Evolutionary conservation across 352 stramenopile species (phyloP).

Genomic region (Globisporangium nagaii): DNA sequence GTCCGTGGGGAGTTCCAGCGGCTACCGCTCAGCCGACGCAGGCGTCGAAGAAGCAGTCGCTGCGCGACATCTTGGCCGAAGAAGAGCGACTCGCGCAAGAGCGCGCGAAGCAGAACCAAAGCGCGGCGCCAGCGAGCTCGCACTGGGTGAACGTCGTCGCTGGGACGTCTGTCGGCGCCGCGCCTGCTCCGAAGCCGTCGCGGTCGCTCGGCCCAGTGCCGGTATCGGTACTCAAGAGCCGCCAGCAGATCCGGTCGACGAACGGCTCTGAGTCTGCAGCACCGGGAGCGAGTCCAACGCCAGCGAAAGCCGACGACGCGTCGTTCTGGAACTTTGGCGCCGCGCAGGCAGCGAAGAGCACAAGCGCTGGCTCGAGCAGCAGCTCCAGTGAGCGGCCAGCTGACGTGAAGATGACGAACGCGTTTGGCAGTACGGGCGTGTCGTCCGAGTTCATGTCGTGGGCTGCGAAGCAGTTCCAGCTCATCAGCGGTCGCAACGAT

Average conservation of each 20-base stretch:
- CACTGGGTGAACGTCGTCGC: constrained; percentile 85
- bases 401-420: constrained; percentile 21
- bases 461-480: constrained; percentile 75
- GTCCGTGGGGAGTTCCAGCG: constrained; percentile 40
- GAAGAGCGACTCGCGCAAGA: constrained; percentile 74
- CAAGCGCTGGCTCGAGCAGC: not conserved
- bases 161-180: constrained; percentile 35
- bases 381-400: not conserved
- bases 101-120: constrained; percentile 44
- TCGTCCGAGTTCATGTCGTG: constrained; percentile 77
- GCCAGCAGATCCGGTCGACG: constrained; percentile 39
- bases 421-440: constrained; percentile 43
- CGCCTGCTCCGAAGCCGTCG: constrained; percentile 44
- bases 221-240: constrained; percentile 78
- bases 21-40: constrained; percentile 17
- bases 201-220: constrained; percentile 64
- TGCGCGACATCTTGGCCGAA: constrained; percentile 79
- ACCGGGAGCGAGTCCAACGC: constrained; percentile 22
- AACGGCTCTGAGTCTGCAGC: constrained; percentile 23
- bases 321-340: constrained; percentile 86
- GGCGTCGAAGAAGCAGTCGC: constrained; percentile 38
- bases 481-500: constrained; percentile 66
- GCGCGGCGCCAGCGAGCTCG: constrained; percentile 28
- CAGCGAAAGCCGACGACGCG: constrained; percentile 50
- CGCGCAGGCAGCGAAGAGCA: constrained; percentile 19